Percentiles rank a stretch among this genome's conserved stretches.
Conservation (phyloP, 2,329 filamentous ascomycete genomes). For the Boeremia exigua region DNA sequence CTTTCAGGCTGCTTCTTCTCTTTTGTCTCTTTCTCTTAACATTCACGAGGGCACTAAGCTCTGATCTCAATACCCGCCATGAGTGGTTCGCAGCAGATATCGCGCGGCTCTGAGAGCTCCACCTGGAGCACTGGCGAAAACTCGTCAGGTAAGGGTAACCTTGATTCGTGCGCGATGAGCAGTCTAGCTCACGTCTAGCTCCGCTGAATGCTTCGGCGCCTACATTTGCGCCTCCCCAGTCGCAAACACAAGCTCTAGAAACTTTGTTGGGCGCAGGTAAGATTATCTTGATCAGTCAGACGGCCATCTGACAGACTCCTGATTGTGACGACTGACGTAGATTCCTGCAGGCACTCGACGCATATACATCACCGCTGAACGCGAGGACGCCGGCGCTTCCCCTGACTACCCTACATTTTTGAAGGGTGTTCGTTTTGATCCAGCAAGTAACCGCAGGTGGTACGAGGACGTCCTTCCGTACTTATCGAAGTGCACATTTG, state of each 20-base stretch:
- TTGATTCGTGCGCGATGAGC: neutral
- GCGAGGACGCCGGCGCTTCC: conserved; percentile 1
- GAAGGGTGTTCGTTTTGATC: neutral
- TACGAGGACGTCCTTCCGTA: conserved; percentile 18
- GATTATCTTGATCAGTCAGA: neutral
- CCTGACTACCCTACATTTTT: conserved; percentile 23
- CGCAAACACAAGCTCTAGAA: neutral
- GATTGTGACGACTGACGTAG: neutral
- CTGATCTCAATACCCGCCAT: too few species aligned
- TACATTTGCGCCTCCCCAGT: neutral
- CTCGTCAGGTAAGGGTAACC: too few species aligned
- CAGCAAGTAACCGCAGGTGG: conserved; percentile 10
- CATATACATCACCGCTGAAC: conserved; percentile 21
- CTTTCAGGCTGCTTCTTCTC: too few species aligned
- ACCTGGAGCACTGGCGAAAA: too few species aligned
- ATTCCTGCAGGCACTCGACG: conserved; percentile 4
- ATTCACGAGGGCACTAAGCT: too few species aligned
- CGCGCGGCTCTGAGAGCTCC: too few species aligned
- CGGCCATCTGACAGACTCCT: neutral
- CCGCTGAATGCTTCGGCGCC: neutral
- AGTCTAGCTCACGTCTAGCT: neutral
- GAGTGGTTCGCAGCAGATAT: too few species aligned
- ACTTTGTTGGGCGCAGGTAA: neutral
- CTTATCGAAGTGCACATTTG: conserved; percentile 20
- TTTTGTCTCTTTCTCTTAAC: too few species aligned